Evolutionary conservation across 768 basidiomycete genomes (phyloP).

Genomic region (Russula ochroleuca): DNA sequence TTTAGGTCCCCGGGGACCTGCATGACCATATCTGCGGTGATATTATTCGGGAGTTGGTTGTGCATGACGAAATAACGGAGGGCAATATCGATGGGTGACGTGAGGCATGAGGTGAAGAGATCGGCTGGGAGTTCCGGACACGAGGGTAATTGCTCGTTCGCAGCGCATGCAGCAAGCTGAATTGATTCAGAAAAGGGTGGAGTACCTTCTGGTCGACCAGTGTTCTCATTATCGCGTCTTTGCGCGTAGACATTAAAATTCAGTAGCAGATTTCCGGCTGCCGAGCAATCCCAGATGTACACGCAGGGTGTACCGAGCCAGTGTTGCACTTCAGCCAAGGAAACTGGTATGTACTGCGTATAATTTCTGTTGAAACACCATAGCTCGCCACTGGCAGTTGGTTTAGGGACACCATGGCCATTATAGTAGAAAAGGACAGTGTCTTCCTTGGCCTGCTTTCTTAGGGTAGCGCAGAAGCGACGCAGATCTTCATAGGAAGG

Average conservation of each 20-base stretch:
- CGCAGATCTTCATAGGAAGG: conserved; percentile 92
- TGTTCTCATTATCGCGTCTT: conserved; percentile 62
- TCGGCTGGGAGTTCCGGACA: conserved; percentile 97
- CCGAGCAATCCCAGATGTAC: conserved; percentile 98
- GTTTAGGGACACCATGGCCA: conserved; percentile 96
- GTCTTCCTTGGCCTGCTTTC: conserved; percentile 89
- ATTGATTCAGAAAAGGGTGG: conserved; percentile 82
- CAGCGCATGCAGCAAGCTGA: conserved; percentile 91
- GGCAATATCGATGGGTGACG: conserved; percentile 97
- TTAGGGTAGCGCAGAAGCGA: conserved; percentile 75
- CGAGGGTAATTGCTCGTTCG: conserved; percentile 87
- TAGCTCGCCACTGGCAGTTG: conserved; percentile 90
- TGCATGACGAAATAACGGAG: conserved; percentile 91
- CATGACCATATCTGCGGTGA: conserved; percentile 86
- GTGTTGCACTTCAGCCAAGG: conserved; percentile 85
- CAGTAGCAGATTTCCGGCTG: conserved; percentile 87
- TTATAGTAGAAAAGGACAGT: conserved; percentile 97
- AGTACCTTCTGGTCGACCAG: conserved; percentile 55
- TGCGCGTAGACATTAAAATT: conserved; percentile 85
- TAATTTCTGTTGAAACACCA: conserved; percentile 99
- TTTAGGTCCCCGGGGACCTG: conserved; percentile 96
- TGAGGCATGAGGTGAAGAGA: conserved; percentile 95
- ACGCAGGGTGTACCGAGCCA: conserved; percentile 95
- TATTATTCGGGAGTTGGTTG: conserved; percentile 74
- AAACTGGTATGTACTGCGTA: conserved; percentile 97